These are phyloP conservation scores for Teunomyces panamensis DNA, from an alignment of 805 yeast genomes.

Conservation along the genomic window DNA sequence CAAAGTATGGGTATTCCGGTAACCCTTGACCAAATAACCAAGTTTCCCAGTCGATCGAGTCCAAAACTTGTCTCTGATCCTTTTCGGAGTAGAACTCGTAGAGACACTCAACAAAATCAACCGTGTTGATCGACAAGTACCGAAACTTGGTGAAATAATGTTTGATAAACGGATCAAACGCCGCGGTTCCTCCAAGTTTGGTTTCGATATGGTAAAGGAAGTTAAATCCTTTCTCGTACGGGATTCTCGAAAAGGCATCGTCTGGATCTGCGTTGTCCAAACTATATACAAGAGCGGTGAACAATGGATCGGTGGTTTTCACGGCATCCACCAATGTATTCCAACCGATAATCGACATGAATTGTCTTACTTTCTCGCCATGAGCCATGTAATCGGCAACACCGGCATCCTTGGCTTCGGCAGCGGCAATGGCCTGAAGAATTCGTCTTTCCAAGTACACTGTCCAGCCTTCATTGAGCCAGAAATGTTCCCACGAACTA, in stretches of 20 bases:
- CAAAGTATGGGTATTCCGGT: conserved; percentile 23
- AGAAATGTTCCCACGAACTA: conserved; percentile 89
- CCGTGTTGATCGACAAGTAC: conserved; percentile 26
- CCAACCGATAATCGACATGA: conserved; percentile 88
- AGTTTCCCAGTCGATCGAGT: conserved; percentile 24
- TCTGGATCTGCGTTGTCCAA: conserved; percentile 79
- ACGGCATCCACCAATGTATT: conserved; percentile 68
- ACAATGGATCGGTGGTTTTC: conserved; percentile 48
- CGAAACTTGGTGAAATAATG: conserved; percentile 27
- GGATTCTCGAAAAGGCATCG: conserved; percentile 83
- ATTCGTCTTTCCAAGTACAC: conserved; percentile 87
- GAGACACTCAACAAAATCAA: conserved; percentile 23
- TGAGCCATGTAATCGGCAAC: conserved; percentile 28
- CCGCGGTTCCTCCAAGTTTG: conserved; percentile 19
- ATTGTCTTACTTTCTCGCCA: conserved; percentile 76
- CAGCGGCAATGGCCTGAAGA: conserved; percentile 51
- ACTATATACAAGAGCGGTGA: conserved; percentile 58
- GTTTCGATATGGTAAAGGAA: conserved; percentile 37
- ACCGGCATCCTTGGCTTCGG: conserved; percentile 18
- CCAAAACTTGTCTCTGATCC: conserved; percentile 18
- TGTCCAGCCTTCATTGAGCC: conserved; percentile 97
- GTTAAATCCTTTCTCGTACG: conserved; percentile 88
- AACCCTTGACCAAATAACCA: conserved; percentile 29
- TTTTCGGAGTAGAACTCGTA: conserved; percentile 22
- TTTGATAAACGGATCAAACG: conserved; percentile 28